These are phyloP conservation scores for Rosa persica DNA, from an alignment of 306 rosid genomes.

Conservation along the genomic window DNA sequence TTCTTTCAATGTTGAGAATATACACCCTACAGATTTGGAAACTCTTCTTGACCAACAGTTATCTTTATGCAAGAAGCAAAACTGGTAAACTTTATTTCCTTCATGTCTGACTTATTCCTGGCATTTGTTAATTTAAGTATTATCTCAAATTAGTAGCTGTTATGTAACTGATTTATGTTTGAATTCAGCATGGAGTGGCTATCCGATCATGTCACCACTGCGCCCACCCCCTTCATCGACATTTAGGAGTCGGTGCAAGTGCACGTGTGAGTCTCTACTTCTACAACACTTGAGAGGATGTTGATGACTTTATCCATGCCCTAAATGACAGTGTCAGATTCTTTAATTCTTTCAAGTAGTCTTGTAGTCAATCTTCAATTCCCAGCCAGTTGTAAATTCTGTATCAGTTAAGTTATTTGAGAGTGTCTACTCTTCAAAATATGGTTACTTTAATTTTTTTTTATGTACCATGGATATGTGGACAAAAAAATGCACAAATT, in stretches of 20 bases:
- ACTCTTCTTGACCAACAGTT: conserved; percentile 94
- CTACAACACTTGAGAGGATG: conserved; percentile 84
- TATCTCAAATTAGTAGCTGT: not conserved
- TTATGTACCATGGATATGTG: too few species aligned
- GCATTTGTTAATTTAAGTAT: not conserved
- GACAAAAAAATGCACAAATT: too few species aligned
- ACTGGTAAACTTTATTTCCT: not conserved
- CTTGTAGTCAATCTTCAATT: not conserved
- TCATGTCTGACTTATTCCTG: not conserved
- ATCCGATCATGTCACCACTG: conserved; percentile 96
- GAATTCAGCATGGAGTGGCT: conserved; percentile 91
- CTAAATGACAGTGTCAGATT: conserved; percentile 74
- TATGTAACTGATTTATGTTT: conserved; percentile 19
- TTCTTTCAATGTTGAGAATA: conserved; percentile 74
- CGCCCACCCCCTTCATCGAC: conserved; percentile 90
- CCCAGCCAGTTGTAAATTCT: conserved; percentile 3
- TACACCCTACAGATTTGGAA: conserved; percentile 93
- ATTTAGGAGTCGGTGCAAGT: conserved; percentile 65
- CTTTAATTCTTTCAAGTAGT: conserved; percentile 74
- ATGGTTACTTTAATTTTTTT: not conserved
- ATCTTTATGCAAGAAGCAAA: conserved; percentile 5
- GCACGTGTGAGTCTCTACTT: conserved; percentile 88
- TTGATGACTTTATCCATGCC: conserved; percentile 64
- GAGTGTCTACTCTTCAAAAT: not conserved
- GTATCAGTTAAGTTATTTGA: not conserved